These are phyloP conservation scores for Inga oerstediana DNA, from an alignment of 306 rosid species.

Conservation along the genomic window DNA sequence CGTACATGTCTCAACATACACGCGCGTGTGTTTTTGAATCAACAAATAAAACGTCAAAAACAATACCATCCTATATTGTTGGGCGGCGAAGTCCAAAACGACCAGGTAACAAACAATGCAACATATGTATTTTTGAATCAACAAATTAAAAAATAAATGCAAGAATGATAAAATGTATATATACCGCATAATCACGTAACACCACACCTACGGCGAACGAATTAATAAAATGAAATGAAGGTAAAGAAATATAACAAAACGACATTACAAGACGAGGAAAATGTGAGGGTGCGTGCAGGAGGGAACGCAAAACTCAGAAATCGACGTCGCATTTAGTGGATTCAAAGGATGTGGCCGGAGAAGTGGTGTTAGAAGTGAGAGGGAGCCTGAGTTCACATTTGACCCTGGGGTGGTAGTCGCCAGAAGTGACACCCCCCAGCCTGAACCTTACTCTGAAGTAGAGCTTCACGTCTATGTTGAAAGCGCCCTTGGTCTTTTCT, in stretches of 20 bases:
- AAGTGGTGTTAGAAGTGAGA: conserved; percentile 35
- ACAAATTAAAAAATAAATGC: too few species aligned
- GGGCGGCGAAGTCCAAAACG: too few species aligned
- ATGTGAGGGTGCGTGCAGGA: neutral
- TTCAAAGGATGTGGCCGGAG: conserved; percentile 23
- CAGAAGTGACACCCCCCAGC: conserved; percentile 37
- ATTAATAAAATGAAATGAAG: neutral
- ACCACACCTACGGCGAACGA: too few species aligned
- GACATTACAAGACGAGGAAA: neutral
- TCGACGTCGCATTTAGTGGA: conserved; percentile 43
- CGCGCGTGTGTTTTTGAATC: too few species aligned
- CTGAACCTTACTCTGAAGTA: conserved; percentile 50
- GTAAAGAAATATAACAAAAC: neutral
- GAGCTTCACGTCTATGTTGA: conserved; percentile 48
- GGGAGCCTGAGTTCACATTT: conserved; percentile 63
- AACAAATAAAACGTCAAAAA: too few species aligned
- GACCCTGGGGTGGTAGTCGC: conserved; percentile 38
- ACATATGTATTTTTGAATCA: too few species aligned
- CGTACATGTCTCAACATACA: too few species aligned
- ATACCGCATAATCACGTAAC: too few species aligned
- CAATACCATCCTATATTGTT: too few species aligned
- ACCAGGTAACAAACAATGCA: too few species aligned
- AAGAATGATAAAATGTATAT: too few species aligned
- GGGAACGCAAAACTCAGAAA: neutral
- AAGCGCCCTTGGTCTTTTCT: conserved; percentile 36